Percentiles rank a stretch among this genome's conserved stretches.
These are phyloP conservation scores for Botrytis tulipae DNA, from an alignment of 2,329 filamentous ascomycete genomes.

Conservation along the genomic window DNA sequence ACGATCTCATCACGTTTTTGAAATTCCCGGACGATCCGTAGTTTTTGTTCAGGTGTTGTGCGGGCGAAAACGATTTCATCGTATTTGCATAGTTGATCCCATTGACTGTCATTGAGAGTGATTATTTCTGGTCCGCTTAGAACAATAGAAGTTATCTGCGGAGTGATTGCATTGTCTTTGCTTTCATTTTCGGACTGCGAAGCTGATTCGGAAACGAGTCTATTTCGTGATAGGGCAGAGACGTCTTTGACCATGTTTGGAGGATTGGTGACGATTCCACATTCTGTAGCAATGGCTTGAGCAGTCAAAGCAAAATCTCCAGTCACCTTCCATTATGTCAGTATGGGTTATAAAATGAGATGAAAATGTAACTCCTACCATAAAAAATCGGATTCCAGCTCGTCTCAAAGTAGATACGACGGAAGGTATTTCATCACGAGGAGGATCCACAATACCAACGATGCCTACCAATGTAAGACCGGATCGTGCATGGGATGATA, in stretches of 20 bases:
- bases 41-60: constrained; percentile 74
- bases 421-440: constrained; percentile 54
- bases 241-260: constrained; percentile 25
- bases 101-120: constrained; percentile 62
- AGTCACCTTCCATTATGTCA: constrained; percentile 44
- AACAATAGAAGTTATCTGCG: constrained; percentile 48
- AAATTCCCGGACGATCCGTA: constrained; percentile 64
- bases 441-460: constrained; percentile 56
- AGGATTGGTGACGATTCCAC: constrained; percentile 59
- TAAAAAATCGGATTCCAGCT: constrained; percentile 70
- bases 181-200: background rate
- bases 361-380: constrained; percentile 46
- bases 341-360: background rate
- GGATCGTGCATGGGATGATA: constrained; percentile 48
- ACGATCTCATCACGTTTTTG: constrained; percentile 56
- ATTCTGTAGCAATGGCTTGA: constrained; percentile 66
- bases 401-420: constrained; percentile 59
- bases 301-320: constrained; percentile 74
- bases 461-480: constrained; percentile 53
- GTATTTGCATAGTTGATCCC: constrained; percentile 62
- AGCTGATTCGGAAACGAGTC: background rate
- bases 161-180: background rate
- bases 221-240: constrained; percentile 9
- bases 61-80: constrained; percentile 72
- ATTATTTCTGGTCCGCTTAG: constrained; percentile 64